phyloP scores from a whole-genome alignment of 305 asterid species.

The Striga hermonthica region DNA sequence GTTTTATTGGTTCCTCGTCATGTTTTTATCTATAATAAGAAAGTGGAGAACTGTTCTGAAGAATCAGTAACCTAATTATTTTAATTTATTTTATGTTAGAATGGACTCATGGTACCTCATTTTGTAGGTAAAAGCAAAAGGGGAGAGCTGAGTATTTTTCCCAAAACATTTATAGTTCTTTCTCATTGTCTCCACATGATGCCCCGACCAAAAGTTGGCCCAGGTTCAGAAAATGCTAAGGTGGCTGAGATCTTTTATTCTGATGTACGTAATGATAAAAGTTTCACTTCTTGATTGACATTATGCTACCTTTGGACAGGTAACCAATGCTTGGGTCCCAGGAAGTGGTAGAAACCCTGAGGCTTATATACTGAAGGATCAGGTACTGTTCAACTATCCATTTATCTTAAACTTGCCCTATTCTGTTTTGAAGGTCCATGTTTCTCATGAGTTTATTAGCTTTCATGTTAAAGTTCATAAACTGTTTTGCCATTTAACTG shows the following conservation, averaged over 20 bases:
- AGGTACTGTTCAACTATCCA: conserved; percentile 38
- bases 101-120: conserved; percentile 15
- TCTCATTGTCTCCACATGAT: conserved; percentile 93
- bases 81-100: not conserved
- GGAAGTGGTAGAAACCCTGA: conserved; percentile 41
- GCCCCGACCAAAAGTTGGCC: conserved; percentile 70
- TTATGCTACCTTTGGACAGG: conserved; percentile 41
- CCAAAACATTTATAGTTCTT: conserved; percentile 58
- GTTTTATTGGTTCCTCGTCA: no score
- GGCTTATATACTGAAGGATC: conserved; percentile 39
- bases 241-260: conserved; percentile 25
- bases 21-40: no score
- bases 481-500: not conserved
- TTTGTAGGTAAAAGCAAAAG: conserved; percentile 76
- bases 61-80: not conserved
- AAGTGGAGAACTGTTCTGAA: no score
- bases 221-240: conserved; percentile 46
- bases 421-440: no score
- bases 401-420: not conserved
- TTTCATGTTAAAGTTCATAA: not conserved
- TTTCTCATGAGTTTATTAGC: not conserved
- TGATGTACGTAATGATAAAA: not conserved
- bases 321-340: conserved; percentile 67
- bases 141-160: conserved; percentile 90
- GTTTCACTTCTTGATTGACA: conserved; percentile 25